These are phyloP conservation scores for Chalciporus piperatoides DNA, from an alignment of 1,284 basidiomycete genomes.

Conservation along the genomic window DNA sequence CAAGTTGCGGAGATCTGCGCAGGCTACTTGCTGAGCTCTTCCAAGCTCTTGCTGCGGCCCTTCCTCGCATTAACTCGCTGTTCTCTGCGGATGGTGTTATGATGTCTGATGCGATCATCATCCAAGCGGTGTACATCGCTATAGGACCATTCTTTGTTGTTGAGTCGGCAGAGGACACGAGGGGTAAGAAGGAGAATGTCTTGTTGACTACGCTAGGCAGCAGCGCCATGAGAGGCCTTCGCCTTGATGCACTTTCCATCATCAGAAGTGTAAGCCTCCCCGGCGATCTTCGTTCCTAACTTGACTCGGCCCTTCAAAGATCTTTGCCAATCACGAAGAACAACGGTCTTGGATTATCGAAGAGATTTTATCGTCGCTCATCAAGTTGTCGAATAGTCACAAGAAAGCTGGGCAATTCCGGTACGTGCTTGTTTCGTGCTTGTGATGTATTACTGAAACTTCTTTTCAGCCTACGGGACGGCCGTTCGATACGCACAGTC, in stretches of 20 bases:
- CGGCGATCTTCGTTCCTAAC: background rate
- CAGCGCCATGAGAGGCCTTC: constrained; percentile 76
- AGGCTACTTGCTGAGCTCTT: constrained; percentile 63
- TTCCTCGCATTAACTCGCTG: constrained; percentile 67
- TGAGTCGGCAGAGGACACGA: constrained; percentile 53
- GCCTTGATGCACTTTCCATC: constrained; percentile 78
- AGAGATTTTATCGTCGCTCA: constrained; percentile 87
- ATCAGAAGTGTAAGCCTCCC: constrained; percentile 71
- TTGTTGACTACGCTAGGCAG: constrained; percentile 62
- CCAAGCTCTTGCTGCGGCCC: constrained; percentile 59
- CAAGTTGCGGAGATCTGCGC: constrained; percentile 43
- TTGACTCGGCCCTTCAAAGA: constrained; percentile 40
- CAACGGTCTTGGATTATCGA: constrained; percentile 96
- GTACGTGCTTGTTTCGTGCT: constrained; percentile 40
- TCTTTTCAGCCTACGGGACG: constrained; percentile 63
- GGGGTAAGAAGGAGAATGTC: constrained; percentile 54
- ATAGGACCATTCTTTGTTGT: constrained; percentile 91
- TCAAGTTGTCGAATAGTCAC: constrained; percentile 86
- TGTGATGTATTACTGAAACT: background rate
- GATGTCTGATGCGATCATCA: constrained; percentile 86
- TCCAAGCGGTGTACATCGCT: constrained; percentile 86
- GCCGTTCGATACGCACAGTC: constrained; percentile 85
- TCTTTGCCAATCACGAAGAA: constrained; percentile 86
- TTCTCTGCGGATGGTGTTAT: constrained; percentile 64
- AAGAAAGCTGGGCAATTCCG: constrained; percentile 83